Evolutionary conservation across 23 red algal genomes (phyloP).

Genomic region (Agarophyton chilense): DNA sequence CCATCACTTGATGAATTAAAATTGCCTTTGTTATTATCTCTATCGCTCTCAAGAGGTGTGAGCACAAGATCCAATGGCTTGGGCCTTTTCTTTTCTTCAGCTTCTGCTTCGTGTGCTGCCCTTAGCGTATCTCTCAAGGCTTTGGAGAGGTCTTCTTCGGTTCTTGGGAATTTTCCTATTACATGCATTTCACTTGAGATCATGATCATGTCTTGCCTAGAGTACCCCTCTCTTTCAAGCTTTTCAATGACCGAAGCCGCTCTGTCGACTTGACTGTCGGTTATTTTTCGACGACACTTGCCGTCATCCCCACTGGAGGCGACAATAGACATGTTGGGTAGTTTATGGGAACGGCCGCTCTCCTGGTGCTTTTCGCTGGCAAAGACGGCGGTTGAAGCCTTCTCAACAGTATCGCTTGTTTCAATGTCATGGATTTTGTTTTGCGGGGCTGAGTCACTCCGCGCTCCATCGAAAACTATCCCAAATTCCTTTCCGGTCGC

Average conservation of each 20-base stretch:
- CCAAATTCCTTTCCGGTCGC: neutral
- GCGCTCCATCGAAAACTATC: neutral
- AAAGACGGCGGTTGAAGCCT: neutral
- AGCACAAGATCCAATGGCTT: neutral
- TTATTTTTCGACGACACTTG: neutral
- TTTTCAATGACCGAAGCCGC: conserved; percentile 16
- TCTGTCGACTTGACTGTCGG: conserved; percentile 1
- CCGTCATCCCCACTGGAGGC: neutral
- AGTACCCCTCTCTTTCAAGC: conserved; percentile 12
- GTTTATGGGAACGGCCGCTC: neutral
- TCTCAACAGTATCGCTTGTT: neutral
- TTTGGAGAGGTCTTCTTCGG: neutral
- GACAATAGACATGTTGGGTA: neutral
- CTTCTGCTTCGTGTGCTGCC: conserved; percentile 1
- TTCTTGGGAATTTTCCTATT: conserved; percentile 27
- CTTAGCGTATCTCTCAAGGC: conserved; percentile 8
- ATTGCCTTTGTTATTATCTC: neutral
- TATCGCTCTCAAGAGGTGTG: neutral
- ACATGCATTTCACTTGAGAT: conserved; percentile 24
- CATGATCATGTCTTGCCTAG: conserved; percentile 25
- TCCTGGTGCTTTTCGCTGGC: neutral
- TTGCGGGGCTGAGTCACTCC: neutral
- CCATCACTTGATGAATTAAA: neutral
- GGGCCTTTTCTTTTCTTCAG: neutral
- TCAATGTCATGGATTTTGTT: neutral